Evolutionary conservation across 768 basidiomycete genomes (phyloP), one percentile per base, ranked within the genome.

Genomic region (Cubamyces lactineus): DNA sequence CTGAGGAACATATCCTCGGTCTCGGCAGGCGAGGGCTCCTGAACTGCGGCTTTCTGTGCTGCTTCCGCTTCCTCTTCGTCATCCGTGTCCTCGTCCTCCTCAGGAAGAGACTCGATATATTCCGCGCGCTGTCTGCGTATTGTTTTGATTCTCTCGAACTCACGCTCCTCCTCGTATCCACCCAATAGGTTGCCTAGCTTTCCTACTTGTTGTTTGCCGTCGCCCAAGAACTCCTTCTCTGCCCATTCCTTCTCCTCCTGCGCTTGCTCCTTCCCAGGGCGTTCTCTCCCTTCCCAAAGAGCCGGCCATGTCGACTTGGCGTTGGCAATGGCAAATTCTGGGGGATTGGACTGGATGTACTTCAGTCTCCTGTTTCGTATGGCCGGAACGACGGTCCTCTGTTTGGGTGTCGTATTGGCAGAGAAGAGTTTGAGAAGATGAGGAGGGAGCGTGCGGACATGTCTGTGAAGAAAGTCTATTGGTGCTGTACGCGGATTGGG

Each of bases 151-250:
- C 86, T 79, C 68, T 91, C 86, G 0, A 83, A 85, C 71, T 86
- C 86, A 61, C 92, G 80, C 70, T 91, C 91, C 67, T 90, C 91
- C 67, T 92, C 91, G 68, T 90, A 92, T 6, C 79, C 84, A 3
- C 83, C 85, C 9, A 94, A 74, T 9, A 94, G 75, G 5, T 70
- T 71, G 1, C 85, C 91, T 17, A 92, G 73, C 64, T 89, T 90
- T 40, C 90, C 90, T 12, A 93, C 82, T 62, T 86, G 83, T 64
- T 84, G 82, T 23, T 72, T 73, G 34, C 70, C 74, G 2, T 75
- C 75, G 30, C 76, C 73, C 58, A 93, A 68, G 71, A 94, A 92
- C 19, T 79, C 76, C 17, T 72, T 78, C 54, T 84, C 77, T 5
- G 77, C 90, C 92, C 92, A 94, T 40, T 77, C 77, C 65, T 77